phyloP scores from a whole-genome alignment of 192 early-diverging fungal genomes.

The Entomortierella parvispora region DNA sequence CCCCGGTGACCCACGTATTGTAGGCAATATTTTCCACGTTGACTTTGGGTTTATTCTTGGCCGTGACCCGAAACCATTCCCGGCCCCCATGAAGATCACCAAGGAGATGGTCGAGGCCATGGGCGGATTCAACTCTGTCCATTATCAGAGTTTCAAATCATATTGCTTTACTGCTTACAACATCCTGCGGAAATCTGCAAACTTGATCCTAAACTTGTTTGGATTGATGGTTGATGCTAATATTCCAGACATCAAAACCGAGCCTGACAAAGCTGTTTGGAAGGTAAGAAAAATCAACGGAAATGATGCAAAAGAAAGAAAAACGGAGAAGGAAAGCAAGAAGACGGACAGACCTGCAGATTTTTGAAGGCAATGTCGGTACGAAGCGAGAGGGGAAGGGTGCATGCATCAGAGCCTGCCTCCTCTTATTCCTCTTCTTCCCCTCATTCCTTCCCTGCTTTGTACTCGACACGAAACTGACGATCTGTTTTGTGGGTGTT shows the following conservation, averaged over 20 bases:
- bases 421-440: no score
- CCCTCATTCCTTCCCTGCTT: no score
- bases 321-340: background rate
- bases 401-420: no score
- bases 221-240: constrained; percentile 98
- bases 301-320: background rate
- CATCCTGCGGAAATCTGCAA: constrained; percentile 91
- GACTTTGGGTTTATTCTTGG: constrained; percentile 99
- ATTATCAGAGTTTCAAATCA: constrained; percentile 91
- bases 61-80: constrained; percentile 99
- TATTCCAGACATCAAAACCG: constrained; percentile 96
- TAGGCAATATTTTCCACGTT: constrained; percentile 94
- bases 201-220: constrained; percentile 97
- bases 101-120: constrained; percentile 99
- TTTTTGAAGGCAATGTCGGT: no score
- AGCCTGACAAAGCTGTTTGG: constrained; percentile 96
- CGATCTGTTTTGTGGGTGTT: background rate
- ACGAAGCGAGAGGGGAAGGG: no score
- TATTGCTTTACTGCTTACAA: constrained; percentile 97
- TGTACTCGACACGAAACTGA: no score
- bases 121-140: constrained; percentile 90
- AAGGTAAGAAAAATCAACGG: constrained; percentile 66
- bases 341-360: no score
- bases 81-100: constrained; percentile 99
- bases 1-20: background rate